phyloP scores from a whole-genome alignment of 176 grass and related monocot genomes.

The Aegilops umbellulata region DNA sequence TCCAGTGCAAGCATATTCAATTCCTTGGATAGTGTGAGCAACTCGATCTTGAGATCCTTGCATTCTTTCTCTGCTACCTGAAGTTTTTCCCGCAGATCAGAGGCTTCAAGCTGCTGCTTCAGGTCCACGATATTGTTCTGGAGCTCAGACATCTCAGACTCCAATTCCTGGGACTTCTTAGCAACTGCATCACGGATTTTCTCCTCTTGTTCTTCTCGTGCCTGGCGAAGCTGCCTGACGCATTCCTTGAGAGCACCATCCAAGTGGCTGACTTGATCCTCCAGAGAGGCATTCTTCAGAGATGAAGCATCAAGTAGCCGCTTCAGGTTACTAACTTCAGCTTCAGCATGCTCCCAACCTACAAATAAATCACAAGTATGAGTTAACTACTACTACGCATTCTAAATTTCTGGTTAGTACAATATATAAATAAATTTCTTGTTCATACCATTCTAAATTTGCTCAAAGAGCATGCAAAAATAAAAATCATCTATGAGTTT shows the following conservation, averaged over 20 bases:
- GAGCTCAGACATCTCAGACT: slow-evolving; percentile 51
- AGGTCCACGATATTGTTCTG: slow-evolving; percentile 52
- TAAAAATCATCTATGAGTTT: not conserved
- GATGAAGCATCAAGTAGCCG: slow-evolving; percentile 65
- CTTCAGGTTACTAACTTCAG: slow-evolving; percentile 73
- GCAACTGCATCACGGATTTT: slow-evolving; percentile 57
- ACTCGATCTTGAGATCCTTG: slow-evolving; percentile 54
- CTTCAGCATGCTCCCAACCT: slow-evolving; percentile 98
- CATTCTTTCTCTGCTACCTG: slow-evolving; percentile 57
- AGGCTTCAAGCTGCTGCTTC: slow-evolving; percentile 51
- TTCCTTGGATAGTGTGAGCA: slow-evolving; percentile 48
- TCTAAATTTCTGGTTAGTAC: not conserved
- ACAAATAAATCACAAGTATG: slow-evolving; percentile 15
- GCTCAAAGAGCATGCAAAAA: not conserved
- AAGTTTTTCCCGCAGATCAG: slow-evolving; percentile 57
- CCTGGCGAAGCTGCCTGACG: slow-evolving; percentile 85
- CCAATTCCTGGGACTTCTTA: slow-evolving; percentile 49
- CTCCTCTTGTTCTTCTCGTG: slow-evolving; percentile 73
- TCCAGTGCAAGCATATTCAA: slow-evolving; percentile 64
- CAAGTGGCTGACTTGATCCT: slow-evolving; percentile 70
- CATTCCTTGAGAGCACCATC: slow-evolving; percentile 95
- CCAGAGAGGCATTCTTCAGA: slow-evolving; percentile 63
- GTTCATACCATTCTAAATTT: not conserved
- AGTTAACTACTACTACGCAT: not conserved
- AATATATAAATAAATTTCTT: not conserved